Base-by-base conservation (phyloP, 495 filamentous ascomycete genomes). In the Penicillium odoratum region DNA sequence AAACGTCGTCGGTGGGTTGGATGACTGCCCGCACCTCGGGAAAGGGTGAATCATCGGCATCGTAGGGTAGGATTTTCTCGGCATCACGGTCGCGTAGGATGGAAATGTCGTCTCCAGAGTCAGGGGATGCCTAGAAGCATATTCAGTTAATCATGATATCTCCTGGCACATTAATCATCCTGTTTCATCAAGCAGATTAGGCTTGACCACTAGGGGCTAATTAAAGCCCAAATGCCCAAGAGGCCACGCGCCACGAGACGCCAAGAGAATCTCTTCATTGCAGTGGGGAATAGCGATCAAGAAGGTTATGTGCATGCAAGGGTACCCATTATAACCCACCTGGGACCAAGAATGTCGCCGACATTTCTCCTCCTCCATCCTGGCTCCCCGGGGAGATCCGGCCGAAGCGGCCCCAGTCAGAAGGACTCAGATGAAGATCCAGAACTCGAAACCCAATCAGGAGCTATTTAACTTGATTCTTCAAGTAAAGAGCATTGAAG, bases 11-110 rank as follows among this genome's bases (percentile, higher is more conserved):
- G 59, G 82, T 83, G 53, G 85, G 67, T 25, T 56, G 60, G 13
- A 74, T 71, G 56, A 76, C 71, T 26, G 74, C 71, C 31, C 69
- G 75, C 28, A 73, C 89, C 69, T 91, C 85, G 30, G 86, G 85
- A 58, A 89, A 91, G 15, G 87, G 87, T 47, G 86, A 89, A 60
- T 91, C 80, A 47, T 89, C 83, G 49, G 83, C 77, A 38, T 77
- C 74, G 49, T 73, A 76, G 8, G 74, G 69, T 13, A 78, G 66
- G 45, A 72, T 70, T 48, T 69, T 53, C 30, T 71, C 63, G 10
- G 72, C 74, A 63, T 76, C 72, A 29, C 63, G 57, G 56, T 78
- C 75, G 43, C 63, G 64, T n/a, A 78, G 64, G 33, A 76, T 51
- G 30, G 50, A 53, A 40, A 57, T 53, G 1, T 67, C 63, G 36